phyloP scores from a whole-genome alignment of 2,329 filamentous ascomycete species.

The Cercospora brassicicola region DNA sequence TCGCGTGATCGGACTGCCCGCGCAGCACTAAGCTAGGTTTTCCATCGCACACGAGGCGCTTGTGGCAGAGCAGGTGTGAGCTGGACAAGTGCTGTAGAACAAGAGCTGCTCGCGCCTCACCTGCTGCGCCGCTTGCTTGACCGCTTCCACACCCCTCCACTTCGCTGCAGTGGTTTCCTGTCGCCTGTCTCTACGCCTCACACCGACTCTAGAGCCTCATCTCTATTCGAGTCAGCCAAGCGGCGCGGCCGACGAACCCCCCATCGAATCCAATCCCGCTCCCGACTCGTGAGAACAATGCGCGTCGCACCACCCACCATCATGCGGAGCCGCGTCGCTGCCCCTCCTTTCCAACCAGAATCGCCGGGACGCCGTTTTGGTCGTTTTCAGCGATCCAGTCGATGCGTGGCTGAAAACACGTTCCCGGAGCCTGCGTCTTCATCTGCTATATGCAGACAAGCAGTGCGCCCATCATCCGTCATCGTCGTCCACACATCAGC shows the following conservation, averaged over 20 bases:
- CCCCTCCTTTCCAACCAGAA: constrained; percentile 1
- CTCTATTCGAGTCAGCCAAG: background rate
- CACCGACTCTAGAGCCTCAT: background rate
- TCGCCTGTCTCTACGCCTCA: background rate
- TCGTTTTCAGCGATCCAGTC: background rate
- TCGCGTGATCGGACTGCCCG: background rate
- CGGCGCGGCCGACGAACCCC: background rate
- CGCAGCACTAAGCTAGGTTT: background rate
- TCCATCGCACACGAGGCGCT: constrained; percentile 3
- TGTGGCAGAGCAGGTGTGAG: background rate
- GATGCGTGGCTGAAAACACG: background rate
- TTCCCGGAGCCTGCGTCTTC: background rate
- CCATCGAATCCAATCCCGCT: background rate
- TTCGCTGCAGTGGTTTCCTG: background rate
- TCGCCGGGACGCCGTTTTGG: background rate
- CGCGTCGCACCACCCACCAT: background rate
- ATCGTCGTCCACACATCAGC: background rate
- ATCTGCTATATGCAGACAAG: background rate
- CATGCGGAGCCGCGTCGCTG: background rate
- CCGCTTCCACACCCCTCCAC: background rate
- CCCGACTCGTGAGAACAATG: background rate
- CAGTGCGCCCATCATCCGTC: background rate
- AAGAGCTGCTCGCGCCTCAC: background rate
- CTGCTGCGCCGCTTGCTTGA: background rate
- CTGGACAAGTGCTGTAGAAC: background rate